Percentiles rank a stretch among this genome's conserved stretches.
These are phyloP conservation scores for Melampsora americana DNA, from an alignment of 1,284 basidiomycete genomes.

Conservation along the genomic window DNA sequence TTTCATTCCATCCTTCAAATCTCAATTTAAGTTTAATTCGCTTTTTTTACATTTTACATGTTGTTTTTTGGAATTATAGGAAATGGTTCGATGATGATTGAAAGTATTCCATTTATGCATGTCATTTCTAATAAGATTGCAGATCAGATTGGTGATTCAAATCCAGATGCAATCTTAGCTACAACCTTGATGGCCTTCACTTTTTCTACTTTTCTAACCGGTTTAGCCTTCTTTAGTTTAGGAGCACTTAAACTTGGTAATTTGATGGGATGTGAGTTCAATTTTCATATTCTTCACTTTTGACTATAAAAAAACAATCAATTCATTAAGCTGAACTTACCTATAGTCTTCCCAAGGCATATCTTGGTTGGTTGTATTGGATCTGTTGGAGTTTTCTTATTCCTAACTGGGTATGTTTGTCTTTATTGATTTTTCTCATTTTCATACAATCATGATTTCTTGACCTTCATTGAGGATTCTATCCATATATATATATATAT, in stretches of 20 bases:
- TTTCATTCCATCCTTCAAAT: not conserved
- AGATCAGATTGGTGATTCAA: constrained; percentile 67
- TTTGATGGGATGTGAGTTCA: constrained; percentile 67
- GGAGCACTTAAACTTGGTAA: constrained; percentile 78
- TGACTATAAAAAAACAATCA: not conserved
- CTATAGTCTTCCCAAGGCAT: constrained; percentile 78
- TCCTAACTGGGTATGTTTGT: constrained; percentile 69
- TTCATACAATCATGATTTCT: not conserved
- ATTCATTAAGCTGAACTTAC: not conserved
- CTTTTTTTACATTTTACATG: not conserved
- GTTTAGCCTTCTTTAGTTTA: constrained; percentile 79
- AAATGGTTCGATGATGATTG: constrained; percentile 99
- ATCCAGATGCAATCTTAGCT: constrained; percentile 70
- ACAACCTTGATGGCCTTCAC: constrained; percentile 89
- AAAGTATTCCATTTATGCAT: constrained; percentile 95
- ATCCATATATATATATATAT: too few relatives aligned
- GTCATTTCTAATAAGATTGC: constrained; percentile 79
- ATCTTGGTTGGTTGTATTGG: constrained; percentile 95
- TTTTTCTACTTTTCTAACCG: constrained; percentile 84
- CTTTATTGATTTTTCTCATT: not conserved
- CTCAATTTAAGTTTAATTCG: not conserved
- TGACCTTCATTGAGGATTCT: not conserved
- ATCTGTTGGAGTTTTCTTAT: constrained; percentile 87
- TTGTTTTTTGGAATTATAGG: constrained; percentile 61
- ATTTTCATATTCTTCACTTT: not conserved